phyloP scores from a whole-genome alignment of 108 stramenopile genomes.

The Nitzschia sp. region DNA sequence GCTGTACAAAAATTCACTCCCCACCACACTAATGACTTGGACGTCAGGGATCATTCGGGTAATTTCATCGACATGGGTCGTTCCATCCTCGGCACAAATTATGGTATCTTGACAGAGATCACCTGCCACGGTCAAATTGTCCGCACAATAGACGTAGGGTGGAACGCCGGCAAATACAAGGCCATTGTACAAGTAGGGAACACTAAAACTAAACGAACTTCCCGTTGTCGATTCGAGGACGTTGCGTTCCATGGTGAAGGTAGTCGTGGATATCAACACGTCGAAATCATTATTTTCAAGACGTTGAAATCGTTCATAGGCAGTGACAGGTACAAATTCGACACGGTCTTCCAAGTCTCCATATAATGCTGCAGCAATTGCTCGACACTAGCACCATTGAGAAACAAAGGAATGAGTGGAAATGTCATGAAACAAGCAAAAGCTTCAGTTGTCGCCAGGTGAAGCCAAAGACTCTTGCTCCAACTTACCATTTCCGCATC shows the following conservation, averaged over 20 bases:
- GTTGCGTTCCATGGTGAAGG: constrained; percentile 40
- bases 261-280: constrained; percentile 15
- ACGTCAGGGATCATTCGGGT: neutral
- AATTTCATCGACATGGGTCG: constrained; percentile 2
- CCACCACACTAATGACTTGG: neutral
- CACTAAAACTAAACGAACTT: constrained; percentile 21
- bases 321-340: neutral
- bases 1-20: constrained; percentile 3
- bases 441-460: neutral
- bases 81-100: constrained; percentile 6
- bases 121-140: neutral
- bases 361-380: neutral
- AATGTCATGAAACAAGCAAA: neutral
- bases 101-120: constrained; percentile 2
- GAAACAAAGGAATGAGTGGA: neutral
- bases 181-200: constrained; percentile 23
- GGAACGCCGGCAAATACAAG: neutral
- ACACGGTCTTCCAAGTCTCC: neutral
- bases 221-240: constrained; percentile 24
- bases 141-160: neutral
- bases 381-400: neutral
- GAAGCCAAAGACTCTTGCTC: neutral
- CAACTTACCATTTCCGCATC: constrained; percentile 15
- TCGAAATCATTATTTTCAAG: neutral
- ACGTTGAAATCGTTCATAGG: neutral